A percentile compares a stretch with the other conserved stretches of the same genome.
These are phyloP conservation scores for Alloteropsis angusta DNA, from an alignment of 202 grass and related monocot species.

Conservation along the genomic window DNA sequence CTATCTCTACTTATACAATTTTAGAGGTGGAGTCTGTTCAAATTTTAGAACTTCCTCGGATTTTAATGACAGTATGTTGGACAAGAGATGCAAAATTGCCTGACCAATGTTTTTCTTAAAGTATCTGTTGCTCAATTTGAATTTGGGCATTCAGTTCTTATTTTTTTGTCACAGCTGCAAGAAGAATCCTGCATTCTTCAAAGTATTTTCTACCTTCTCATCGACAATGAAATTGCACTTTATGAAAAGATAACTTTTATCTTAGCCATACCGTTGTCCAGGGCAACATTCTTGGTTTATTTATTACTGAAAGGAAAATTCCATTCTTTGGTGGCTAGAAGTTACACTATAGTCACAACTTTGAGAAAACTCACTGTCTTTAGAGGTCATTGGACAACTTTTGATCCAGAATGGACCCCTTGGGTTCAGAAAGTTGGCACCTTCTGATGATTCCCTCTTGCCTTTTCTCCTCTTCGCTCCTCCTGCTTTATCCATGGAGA, in stretches of 20 bases:
- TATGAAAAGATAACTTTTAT: background rate
- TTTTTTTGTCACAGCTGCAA: slow-evolving; percentile 12
- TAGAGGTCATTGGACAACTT: slow-evolving; percentile 12
- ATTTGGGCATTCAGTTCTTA: slow-evolving; percentile 15
- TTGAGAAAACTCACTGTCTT: slow-evolving; percentile 25
- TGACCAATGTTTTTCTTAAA: background rate
- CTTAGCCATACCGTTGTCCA: slow-evolving; percentile 7
- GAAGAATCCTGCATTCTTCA: slow-evolving; percentile 13
- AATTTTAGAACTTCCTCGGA: background rate
- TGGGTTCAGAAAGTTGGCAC: slow-evolving; percentile 36
- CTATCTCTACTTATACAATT: background rate
- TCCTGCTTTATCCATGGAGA: slow-evolving; percentile 29
- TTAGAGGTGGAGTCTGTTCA: background rate
- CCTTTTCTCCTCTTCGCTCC: slow-evolving; percentile 16
- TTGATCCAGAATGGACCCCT: slow-evolving; percentile 15
- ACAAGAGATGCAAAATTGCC: background rate
- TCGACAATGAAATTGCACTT: background rate
- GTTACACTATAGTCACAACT: slow-evolving; percentile 17
- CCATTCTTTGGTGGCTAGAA: slow-evolving; percentile 19
- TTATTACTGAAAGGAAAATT: background rate
- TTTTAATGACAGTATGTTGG: background rate
- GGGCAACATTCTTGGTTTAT: slow-evolving; percentile 16
- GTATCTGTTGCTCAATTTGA: background rate
- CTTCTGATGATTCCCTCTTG: slow-evolving; percentile 37
- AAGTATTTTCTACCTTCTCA: slow-evolving; percentile 12